A percentile compares a stretch with the other conserved stretches of the same genome.
Evolutionary conservation across 106 monocot genomes (phyloP).

Genomic region (Allium cepa): DNA sequence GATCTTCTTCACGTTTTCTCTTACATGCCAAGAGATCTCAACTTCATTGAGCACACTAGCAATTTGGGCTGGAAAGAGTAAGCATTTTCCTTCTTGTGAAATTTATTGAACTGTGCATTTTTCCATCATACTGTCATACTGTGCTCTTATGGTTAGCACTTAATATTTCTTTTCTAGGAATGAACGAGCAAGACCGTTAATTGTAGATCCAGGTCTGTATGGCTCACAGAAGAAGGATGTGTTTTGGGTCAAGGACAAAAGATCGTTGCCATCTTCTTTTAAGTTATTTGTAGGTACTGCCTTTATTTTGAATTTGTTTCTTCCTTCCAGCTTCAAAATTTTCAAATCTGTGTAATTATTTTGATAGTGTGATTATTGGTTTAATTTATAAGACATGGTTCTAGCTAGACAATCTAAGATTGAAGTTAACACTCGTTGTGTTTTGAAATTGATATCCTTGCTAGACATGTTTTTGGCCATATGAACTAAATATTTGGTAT

Average conservation of each 20-base stretch:
- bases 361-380: too few species aligned
- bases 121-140: background rate
- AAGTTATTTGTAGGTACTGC: conserved; percentile 86
- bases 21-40: conserved; percentile 74
- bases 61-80: conserved; percentile 94
- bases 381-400: too few species aligned
- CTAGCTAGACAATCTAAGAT: too few species aligned
- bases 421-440: too few species aligned
- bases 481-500: too few species aligned
- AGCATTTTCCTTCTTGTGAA: conserved; percentile 7
- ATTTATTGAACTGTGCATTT: background rate
- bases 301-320: background rate
- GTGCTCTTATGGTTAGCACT: conserved; percentile 1
- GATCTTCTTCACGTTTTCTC: conserved; percentile 86
- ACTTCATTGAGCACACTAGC: conserved; percentile 91
- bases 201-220: conserved; percentile 82
- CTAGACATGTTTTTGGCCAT: too few species aligned
- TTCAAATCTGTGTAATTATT: too few species aligned
- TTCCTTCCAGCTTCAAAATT: too few species aligned
- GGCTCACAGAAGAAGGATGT: conserved; percentile 45
- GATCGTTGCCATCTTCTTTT: conserved; percentile 79
- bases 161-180: conserved; percentile 35
- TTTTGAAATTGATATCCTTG: too few species aligned
- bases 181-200: conserved; percentile 79
- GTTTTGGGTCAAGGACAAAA: conserved; percentile 81